These are phyloP conservation scores for Mucor piriformis DNA, from an alignment of 371 early-diverging fungal species.

Conservation along the genomic window DNA sequence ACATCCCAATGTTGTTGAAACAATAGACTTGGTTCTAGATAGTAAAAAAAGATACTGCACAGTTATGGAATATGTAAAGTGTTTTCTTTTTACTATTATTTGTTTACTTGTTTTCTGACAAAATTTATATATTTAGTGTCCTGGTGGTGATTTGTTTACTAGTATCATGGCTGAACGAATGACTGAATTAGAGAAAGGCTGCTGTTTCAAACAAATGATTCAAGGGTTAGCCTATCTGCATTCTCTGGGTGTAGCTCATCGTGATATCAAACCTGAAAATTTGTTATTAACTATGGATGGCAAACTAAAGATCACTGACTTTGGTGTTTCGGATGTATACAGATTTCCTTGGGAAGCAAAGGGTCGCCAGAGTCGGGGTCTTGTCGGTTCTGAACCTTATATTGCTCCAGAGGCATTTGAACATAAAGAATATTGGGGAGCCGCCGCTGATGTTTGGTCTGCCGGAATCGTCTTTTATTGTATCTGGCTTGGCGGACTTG, in stretches of 20 bases:
- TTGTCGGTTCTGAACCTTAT: constrained; percentile 90
- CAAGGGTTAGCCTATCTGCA: constrained; percentile 89
- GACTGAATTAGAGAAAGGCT: constrained; percentile 76
- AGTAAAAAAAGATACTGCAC: constrained; percentile 90
- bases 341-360: constrained; percentile 78
- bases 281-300: constrained; percentile 81
- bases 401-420: constrained; percentile 87
- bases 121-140: constrained; percentile 43
- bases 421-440: constrained; percentile 77
- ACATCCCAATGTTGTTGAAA: constrained; percentile 85
- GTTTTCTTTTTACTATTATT: neutral
- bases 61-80: constrained; percentile 82
- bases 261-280: constrained; percentile 91
- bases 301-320: constrained; percentile 95
- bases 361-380: constrained; percentile 73
- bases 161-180: constrained; percentile 74
- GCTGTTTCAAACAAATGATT: constrained; percentile 93
- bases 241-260: constrained; percentile 94
- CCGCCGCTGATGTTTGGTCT: constrained; percentile 82
- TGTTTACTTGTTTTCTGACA: constrained; percentile 1
- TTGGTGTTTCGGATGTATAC: constrained; percentile 95
- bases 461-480: constrained; percentile 85
- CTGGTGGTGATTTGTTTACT: constrained; percentile 85
- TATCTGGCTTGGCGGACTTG: constrained; percentile 54
- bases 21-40: constrained; percentile 92